Base-by-base conservation (phyloP, 1,139 yeast genomes). In the Yamadazyma diospyri region DNA sequence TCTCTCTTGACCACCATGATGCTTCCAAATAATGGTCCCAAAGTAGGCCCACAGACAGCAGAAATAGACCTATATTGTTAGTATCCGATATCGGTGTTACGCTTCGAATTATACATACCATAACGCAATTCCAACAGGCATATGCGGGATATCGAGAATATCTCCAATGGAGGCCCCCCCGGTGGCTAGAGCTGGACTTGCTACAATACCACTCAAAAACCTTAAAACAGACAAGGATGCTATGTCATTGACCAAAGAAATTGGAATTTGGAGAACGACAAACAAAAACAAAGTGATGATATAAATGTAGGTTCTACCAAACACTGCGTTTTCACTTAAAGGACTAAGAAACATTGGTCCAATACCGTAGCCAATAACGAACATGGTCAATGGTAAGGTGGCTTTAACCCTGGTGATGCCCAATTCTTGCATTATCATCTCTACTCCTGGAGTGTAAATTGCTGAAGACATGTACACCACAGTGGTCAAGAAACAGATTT, bases 341-440 rank as follows among this genome's bases (percentile, higher is more conserved):
- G 83, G 82, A 3, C 78, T 63, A 32, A 74, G 64, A 1, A 76
- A 37, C 62, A 73, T 55, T 8, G 80, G 80, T 0, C 81, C 81
- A 20, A 72, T 32, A 21, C 79, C 81, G 42, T 73, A 76, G 3
- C 80, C 82, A 13, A 75, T 43, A n/a, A 76, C 76, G 42, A 53
- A 57, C 38, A 53, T 30, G 3, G 61, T 39, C 25, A 57, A 55
- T 6, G 76, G 73, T 8, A 78, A 50, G 1, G 67, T 56, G 0
- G 77, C 74, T 2, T 59, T 61, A 10, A 63, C 67, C 32, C 57
- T 56, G n/a, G 69, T 53, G 2, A 72, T 58, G 10, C 52, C 42
- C 14, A 31, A 27, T 4, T 31, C 34, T 15, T 25, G 11, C 38
- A 74, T n/a, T n/a, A n/a, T n/a, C n/a, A n/a, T n/a, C n/a, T 72